Evolutionary conservation across 176 grass and related monocot species (phyloP), one percentile per base, ranked within the genome.

Genomic region (Zoysia pacifica): DNA sequence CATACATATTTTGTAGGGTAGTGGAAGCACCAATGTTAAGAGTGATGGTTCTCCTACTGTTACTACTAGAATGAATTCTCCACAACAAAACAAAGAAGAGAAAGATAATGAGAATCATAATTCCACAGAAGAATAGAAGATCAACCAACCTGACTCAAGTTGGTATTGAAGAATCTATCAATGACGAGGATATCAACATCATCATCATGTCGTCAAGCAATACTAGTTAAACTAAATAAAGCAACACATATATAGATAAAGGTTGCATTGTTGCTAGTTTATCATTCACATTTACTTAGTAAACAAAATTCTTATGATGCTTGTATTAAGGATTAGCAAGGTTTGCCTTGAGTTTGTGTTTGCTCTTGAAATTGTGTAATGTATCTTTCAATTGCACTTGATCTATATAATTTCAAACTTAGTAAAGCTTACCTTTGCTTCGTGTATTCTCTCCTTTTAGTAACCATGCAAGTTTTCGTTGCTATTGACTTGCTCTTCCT

Each of bases 281-380:
- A 62, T 37, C 9, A 36, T 62, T 62, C 9, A 11, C 20, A n/a
- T n/a, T n/a, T n/a, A n/a, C 87, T 1, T 77, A 85, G 28, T 28
- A 28, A n/a, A n/a, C n/a, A n/a, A n/a, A n/a, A n/a, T n/a, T n/a
- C n/a, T 28, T 28, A 28, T 28, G 28, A 28, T 28, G 28, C 0
- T 28, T 28, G 28, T 28, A 28, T 28, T 28, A 28, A 28, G 28
- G 28, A 28, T 28, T 0, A 28, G 28, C 28, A 28, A 28, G 28
- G 28, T 28, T 28, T 28, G 28, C 28, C 28, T 28, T 28, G 28
- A 28, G 28, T 28, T 28, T 28, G 28, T 28, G 28, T 28, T 28
- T 28, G 28, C 28, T 28, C 28, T 28, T 28, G 28, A 28, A 28
- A 28, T 28, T 28, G 28, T 28, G 28, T 28, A 28, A 28, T 28